Base-by-base conservation (phyloP, 2,329 filamentous ascomycete genomes). In the Trichophyton rubrum region DNA sequence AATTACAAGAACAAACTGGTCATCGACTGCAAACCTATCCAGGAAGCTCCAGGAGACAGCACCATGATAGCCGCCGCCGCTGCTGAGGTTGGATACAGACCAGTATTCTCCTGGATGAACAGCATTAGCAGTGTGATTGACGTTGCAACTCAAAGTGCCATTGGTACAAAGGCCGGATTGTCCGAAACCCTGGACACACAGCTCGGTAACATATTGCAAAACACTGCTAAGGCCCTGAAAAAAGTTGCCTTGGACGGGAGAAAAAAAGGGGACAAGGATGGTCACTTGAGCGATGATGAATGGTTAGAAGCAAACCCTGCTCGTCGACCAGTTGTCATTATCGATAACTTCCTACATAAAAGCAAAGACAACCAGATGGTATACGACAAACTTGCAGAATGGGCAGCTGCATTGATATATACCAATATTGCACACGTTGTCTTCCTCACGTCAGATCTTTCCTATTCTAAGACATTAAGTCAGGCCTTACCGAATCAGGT, bases 81-180 rank as follows among this genome's bases (percentile, higher is more conserved):
- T 0, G 76, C 79, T 1, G 84, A 91, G 64, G 91, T 97, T 56
- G 92, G 93, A 7, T 97, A 96, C 70, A 81, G 88, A 7, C 93
- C 93, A 0, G 85, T 99, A 0, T 99, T 99, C 72, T 95, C 89
- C 0, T 97, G 91, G 89, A 88, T 95, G 75, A 96, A 97, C 73
- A 96, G 85, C 68, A 84, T 97, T 65, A 95, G 89, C 74, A 95
- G 90, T 71, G 83, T 96, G 75, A 80, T 96, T 64, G 93, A 97
- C 67, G 82, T 97, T 41, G 93, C 92, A 22, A 89, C 93, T 1
- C 92, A 96, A 71, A 89, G 91, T 67, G 93, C 93, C 11, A 95
- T 92, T 20, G 92, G 92, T 11, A 88, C 95, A 61, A 96, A 97
- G 74, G 88, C 90, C 4, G 91, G 91, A 6, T 96, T 97, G 70